phyloP scores from a whole-genome alignment of 768 basidiomycete genomes.

The Boletus edulis region DNA sequence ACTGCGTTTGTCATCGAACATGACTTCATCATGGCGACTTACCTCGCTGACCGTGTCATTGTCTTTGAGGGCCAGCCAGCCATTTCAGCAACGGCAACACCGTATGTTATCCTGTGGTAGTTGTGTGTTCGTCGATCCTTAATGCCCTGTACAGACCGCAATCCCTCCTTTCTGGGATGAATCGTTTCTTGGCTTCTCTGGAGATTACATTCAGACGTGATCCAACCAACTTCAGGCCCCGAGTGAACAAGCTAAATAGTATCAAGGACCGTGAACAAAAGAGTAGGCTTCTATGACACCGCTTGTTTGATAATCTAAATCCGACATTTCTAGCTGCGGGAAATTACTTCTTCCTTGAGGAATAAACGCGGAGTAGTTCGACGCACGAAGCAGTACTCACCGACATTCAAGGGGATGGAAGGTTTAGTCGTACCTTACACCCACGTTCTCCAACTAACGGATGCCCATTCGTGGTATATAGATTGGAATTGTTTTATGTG shows the following conservation, averaged over 20 bases:
- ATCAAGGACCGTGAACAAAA: constrained; percentile 91
- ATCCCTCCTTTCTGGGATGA: constrained; percentile 94
- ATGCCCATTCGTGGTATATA: constrained; percentile 8
- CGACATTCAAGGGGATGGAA: constrained; percentile 5
- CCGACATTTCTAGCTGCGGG: constrained; percentile 53
- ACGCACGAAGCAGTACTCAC: background rate
- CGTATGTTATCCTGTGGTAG: constrained; percentile 48
- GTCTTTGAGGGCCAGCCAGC: constrained; percentile 90
- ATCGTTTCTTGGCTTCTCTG: constrained; percentile 91
- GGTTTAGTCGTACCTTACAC: constrained; percentile 11
- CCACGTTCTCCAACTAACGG: constrained; percentile 5
- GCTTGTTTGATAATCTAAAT: constrained; percentile 4
- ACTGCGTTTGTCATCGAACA: constrained; percentile 99
- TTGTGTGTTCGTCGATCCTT: background rate
- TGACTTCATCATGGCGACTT: constrained; percentile 99
- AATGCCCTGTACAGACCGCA: constrained; percentile 62
- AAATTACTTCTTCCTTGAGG: constrained; percentile 93
- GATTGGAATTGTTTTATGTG: constrained; percentile 4
- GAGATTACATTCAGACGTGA: constrained; percentile 99
- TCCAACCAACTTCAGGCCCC: constrained; percentile 89
- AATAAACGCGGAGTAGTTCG: constrained; percentile 37
- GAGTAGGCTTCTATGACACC: constrained; percentile 40
- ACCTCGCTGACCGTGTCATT: constrained; percentile 96
- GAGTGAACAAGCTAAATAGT: constrained; percentile 82
- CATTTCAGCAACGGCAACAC: constrained; percentile 83